phyloP scores from a whole-genome alignment of 148 eudicot genomes.

The Rhododendron griersonianum region DNA sequence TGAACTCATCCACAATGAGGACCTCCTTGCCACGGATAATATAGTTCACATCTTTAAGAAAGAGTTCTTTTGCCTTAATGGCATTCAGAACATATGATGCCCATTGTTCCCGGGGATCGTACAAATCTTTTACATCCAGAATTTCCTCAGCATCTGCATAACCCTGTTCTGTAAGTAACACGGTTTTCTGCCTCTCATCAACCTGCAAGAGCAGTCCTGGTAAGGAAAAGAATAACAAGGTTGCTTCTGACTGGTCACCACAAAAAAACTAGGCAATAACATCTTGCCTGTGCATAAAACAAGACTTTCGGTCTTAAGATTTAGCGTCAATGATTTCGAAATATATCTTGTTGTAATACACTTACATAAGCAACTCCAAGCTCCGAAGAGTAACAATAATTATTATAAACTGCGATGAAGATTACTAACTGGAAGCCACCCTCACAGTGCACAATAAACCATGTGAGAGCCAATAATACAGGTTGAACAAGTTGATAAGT shows the following conservation, averaged over 20 bases:
- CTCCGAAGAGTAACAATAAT: background rate
- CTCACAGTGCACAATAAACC: constrained; percentile 8
- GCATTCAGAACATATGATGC: constrained; percentile 91
- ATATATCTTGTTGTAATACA: background rate
- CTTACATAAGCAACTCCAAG: background rate
- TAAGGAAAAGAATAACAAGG: constrained; percentile 10
- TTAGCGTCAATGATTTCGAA: background rate
- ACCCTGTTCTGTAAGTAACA: constrained; percentile 94
- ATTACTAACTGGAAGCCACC: constrained; percentile 1
- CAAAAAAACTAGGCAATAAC: background rate
- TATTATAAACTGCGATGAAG: background rate
- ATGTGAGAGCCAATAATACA: background rate
- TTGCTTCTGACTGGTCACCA: constrained; percentile 5
- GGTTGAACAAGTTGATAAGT: background rate
- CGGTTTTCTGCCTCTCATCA: constrained; percentile 93
- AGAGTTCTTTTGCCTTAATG: constrained; percentile 92
- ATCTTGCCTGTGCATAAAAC: background rate
- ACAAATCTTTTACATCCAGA: constrained; percentile 85
- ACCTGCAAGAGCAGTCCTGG: constrained; percentile 52
- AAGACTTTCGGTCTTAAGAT: background rate
- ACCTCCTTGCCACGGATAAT: constrained; percentile 93
- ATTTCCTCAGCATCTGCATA: constrained; percentile 99
- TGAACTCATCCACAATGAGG: constrained; percentile 96
- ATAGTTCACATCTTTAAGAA: constrained; percentile 89
- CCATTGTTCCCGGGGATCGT: constrained; percentile 99